Base-by-base conservation (phyloP, 257 asterid species). In the Gentiana dahurica region DNA sequence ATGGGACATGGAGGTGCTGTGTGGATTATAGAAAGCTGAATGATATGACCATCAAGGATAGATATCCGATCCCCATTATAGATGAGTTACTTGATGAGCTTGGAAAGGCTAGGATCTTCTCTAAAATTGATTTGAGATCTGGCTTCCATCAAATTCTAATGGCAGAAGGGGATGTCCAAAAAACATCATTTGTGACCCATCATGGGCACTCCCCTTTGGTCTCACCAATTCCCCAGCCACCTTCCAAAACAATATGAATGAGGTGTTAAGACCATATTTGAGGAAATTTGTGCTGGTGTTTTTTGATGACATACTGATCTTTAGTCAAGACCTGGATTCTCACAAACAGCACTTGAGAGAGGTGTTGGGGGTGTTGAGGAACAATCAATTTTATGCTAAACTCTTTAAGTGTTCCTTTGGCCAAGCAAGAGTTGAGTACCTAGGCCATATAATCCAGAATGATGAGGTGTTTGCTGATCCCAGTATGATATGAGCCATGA, bases 1-100 rank as follows among this genome's bases (percentile, higher is more conserved):
- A 50, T 8, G 36, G 12, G 0, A 15, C 54, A 1, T 13, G 56
- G 54, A 3, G 48, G 10, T 4, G 36, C 4, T 33, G 62, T 54
- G 0, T 13, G 0, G 37, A 63, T 4, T 41, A 63, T 3, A 4
- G 61, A 47, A 10, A 8, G 1, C 0, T 8, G 0, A 4, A 55
- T 41, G 43, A 12, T 0, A 2, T 6, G n/a, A 5, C 39, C 0
- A 12, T 62, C 0, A 54, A 62, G 12, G 50, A 62, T 2, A 33
- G 4, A 1, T 62, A 39, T 3, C 60, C 60, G 2, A 53, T 62
- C 1, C 60, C 54, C 0, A 1, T 44, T 4, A 44, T 44, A 7
- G 51, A 57, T 43, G 53, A 57, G 0, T 39, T 57, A 2, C 1
- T 57, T 5, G 53, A 57, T 57, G 62, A 57, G 9, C 8, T 57